phyloP scores from a whole-genome alignment of 1,284 basidiomycete species.

The Tausonia pullulans region DNA sequence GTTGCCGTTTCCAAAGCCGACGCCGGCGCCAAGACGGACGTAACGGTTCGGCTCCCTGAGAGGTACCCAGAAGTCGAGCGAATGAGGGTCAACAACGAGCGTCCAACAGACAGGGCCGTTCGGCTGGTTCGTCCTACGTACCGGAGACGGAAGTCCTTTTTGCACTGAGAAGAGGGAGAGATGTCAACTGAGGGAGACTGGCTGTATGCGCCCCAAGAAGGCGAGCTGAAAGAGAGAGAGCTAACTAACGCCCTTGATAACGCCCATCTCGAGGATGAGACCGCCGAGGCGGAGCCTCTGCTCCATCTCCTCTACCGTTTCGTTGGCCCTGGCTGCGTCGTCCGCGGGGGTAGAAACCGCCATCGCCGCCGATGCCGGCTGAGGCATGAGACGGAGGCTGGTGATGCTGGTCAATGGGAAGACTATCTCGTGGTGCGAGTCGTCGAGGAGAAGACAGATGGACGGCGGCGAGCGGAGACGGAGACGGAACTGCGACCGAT shows the following conservation, averaged over 20 bases:
- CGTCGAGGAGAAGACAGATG: constrained; percentile 18
- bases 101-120: neutral
- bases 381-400: constrained; percentile 10
- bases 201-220: neutral
- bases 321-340: neutral
- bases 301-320: constrained; percentile 4
- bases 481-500: constrained; percentile 12
- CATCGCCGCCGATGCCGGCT: neutral
- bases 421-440: constrained; percentile 16
- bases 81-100: neutral
- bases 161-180: constrained; percentile 5
- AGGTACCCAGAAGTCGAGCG: neutral
- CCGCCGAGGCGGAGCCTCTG: constrained; percentile 1
- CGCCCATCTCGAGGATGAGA: constrained; percentile 15
- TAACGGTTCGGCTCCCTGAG: constrained; percentile 18
- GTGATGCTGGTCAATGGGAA: constrained; percentile 14
- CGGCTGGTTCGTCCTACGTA: neutral
- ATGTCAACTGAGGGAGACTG: neutral
- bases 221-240: neutral
- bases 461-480: constrained; percentile 7
- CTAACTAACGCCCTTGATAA: constrained; percentile 7
- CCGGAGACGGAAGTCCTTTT: constrained; percentile 12
- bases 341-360: too few species aligned
- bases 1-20: neutral
- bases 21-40: constrained; percentile 1